Evolutionary conservation across 2,329 filamentous ascomycete species (phyloP).

Genomic region (Chalaropsis thielavioides): DNA sequence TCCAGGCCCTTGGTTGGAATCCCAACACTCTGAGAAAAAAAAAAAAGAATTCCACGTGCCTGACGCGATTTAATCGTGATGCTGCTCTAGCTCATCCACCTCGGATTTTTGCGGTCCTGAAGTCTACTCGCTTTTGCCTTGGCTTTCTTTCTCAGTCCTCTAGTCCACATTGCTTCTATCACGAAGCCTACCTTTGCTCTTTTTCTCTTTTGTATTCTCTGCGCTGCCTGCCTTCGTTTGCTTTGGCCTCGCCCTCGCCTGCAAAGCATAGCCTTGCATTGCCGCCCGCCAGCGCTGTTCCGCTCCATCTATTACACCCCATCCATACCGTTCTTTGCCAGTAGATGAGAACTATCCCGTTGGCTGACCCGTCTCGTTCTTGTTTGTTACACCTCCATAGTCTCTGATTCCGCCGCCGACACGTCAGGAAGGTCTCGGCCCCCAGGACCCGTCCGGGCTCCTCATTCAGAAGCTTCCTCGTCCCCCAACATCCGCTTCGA

Average conservation of each 20-base stretch:
- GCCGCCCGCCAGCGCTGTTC: neutral
- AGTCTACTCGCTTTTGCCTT: neutral
- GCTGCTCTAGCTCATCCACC: neutral
- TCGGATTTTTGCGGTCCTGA: constrained; percentile 1
- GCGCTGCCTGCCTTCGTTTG: neutral
- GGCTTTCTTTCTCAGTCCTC: neutral
- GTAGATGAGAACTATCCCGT: neutral
- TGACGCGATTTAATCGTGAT: constrained; percentile 5
- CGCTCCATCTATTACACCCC: neutral
- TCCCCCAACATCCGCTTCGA: constrained; percentile 10
- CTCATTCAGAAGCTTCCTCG: constrained; percentile 8
- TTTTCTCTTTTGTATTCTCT: neutral
- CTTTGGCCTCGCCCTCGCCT: neutral
- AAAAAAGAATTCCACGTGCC: neutral
- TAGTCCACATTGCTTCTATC: neutral
- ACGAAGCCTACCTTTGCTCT: neutral
- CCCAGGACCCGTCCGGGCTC: constrained; percentile 4
- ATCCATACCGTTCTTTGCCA: neutral
- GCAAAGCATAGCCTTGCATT: constrained; percentile 3
- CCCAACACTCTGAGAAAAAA: neutral
- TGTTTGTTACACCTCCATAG: neutral
- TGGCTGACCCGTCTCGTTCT: constrained; percentile 3
- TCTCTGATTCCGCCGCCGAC: constrained; percentile 11
- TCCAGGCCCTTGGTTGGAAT: neutral
- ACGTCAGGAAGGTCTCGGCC: constrained; percentile 13